Base-by-base conservation (phyloP, 352 stramenopile genomes). In the Globisporangium radiosum region DNA sequence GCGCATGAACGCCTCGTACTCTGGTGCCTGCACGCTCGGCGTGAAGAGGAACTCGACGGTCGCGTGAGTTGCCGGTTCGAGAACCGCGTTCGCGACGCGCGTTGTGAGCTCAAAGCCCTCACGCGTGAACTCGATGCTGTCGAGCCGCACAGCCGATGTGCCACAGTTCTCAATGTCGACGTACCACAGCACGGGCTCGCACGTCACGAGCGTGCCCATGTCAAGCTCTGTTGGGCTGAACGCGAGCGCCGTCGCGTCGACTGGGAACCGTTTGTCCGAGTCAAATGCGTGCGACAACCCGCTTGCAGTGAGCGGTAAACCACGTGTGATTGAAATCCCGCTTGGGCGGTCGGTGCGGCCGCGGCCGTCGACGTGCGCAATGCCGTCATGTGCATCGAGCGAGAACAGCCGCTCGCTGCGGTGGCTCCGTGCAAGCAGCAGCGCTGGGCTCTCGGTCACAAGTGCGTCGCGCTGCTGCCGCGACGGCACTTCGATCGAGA, bases 111-210 rank as follows among this genome's bases (percentile, higher is more conserved):
- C 68, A 25, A 85, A 81, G 1, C 69, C 61, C 25, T 70, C 66
- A 33, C 75, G 73, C 8, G 76, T 73, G 40, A 86, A 80, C 39
- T 74, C 71, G 5, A 73, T 66, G 10, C 59, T 60, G 38, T 81
- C 65, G 2, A 88, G 60, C 25, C 64, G 65, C 15, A 85, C 60
- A 0, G 59, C 60, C 3, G 62, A 37, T 4, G 48, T 33, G 10
- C 68, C 72, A 42, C 53, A 61, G 64, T 87, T 88, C 56, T 76
- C 56, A 25, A 77, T 55, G 7, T 58, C 47, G n/a, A 85, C 67
- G 44, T 64, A 65, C 47, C 63, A 69, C 33, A 70, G 47, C 17
- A 68, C 54, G 0, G 65, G 72, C 33, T 52, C 40, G 47, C 78
- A 88, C 51, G 76, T 73, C 48, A 69, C 56, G 43, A 66, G 57